Evolutionary conservation across 2,329 filamentous ascomycete species (phyloP).

Genomic region (Rhinocladiella similis): DNA sequence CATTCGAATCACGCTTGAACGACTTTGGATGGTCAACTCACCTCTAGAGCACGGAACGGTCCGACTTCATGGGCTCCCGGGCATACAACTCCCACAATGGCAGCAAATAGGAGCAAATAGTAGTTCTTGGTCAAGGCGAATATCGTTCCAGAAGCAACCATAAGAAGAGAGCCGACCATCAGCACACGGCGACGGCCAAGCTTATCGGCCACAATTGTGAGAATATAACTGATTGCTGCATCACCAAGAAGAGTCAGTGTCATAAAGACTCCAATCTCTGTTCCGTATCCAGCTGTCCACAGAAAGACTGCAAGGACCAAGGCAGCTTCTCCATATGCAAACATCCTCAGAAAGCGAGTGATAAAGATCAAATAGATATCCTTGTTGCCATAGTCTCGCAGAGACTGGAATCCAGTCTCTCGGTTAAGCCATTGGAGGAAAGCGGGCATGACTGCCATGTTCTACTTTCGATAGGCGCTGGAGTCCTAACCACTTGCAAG

Average conservation of each 20-base stretch:
- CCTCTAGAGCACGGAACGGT: slow-evolving; percentile 66
- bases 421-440: slow-evolving; percentile 15
- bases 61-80: slow-evolving; percentile 65
- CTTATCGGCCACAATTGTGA: slow-evolving; percentile 61
- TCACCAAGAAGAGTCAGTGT: slow-evolving; percentile 62
- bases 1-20: not conserved
- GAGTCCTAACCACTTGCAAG: not conserved
- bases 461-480: not conserved
- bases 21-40: slow-evolving; percentile 38
- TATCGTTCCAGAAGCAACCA: slow-evolving; percentile 55
- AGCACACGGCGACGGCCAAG: slow-evolving; percentile 59
- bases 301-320: slow-evolving; percentile 64
- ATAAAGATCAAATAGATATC: slow-evolving; percentile 18
- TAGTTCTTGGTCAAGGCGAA: slow-evolving; percentile 59
- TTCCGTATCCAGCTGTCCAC: slow-evolving; percentile 54
- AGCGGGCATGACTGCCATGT: slow-evolving; percentile 1
- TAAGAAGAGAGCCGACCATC: slow-evolving; percentile 54
- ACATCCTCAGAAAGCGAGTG: slow-evolving; percentile 53
- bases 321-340: slow-evolving; percentile 62
- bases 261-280: slow-evolving; percentile 65
- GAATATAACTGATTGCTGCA: slow-evolving; percentile 56
- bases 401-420: slow-evolving; percentile 14
- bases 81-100: slow-evolving; percentile 61
- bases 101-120: slow-evolving; percentile 60
- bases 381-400: slow-evolving; percentile 10